Conservation (phyloP, 768 basidiomycete genomes). For the Boletellus emodensis region DNA sequence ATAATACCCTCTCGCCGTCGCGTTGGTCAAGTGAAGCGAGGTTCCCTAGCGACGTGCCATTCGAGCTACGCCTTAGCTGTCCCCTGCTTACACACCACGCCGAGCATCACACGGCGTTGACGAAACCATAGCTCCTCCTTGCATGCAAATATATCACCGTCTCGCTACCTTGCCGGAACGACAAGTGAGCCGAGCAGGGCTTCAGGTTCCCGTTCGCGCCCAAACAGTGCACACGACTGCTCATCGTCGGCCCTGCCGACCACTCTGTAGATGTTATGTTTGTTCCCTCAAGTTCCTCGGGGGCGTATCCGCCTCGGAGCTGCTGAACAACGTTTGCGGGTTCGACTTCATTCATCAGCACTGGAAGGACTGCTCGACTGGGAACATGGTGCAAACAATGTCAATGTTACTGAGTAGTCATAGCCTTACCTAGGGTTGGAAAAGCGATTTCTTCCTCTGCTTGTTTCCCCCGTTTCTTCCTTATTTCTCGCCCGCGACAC, state of each 20-base stretch:
- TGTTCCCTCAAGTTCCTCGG: slow-evolving; percentile 26
- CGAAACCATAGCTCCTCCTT: background rate
- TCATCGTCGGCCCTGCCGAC: slow-evolving; percentile 27
- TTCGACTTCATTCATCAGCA: background rate
- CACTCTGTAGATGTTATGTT: slow-evolving; percentile 29
- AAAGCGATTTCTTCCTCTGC: too few species aligned
- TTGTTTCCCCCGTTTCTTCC: too few species aligned
- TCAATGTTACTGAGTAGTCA: too few species aligned
- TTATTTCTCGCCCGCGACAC: too few species aligned
- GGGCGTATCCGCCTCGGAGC: background rate
- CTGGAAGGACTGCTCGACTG: background rate
- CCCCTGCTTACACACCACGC: background rate
- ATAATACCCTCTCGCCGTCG: background rate
- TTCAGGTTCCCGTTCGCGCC: background rate
- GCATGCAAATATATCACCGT: background rate
- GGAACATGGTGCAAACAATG: background rate
- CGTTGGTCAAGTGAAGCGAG: background rate
- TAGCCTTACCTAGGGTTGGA: too few species aligned
- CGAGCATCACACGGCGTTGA: background rate
- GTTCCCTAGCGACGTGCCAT: background rate
- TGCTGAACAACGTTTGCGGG: background rate
- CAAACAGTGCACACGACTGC: slow-evolving; percentile 13
- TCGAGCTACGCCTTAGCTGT: background rate
- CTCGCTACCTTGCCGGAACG: background rate
- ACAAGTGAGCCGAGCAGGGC: background rate